phyloP scores from a whole-genome alignment of 2,329 filamentous ascomycete species.

The Trichoderma sp. region DNA sequence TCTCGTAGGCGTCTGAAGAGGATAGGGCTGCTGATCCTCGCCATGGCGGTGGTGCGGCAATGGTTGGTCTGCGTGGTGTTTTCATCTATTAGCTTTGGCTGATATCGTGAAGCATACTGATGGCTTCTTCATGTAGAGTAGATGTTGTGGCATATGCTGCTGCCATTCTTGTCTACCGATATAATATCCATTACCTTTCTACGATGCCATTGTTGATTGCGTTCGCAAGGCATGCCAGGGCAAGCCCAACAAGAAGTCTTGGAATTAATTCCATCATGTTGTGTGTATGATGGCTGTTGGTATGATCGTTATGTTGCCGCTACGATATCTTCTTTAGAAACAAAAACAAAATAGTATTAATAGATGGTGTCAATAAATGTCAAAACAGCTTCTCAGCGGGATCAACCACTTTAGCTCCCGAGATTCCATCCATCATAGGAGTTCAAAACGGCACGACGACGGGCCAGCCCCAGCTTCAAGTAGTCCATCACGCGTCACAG shows the following conservation, averaged over 20 bases:
- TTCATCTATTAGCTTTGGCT: background rate
- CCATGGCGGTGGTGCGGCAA: background rate
- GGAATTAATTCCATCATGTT: background rate
- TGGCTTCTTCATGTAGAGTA: background rate
- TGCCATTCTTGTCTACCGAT: background rate
- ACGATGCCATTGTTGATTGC: background rate
- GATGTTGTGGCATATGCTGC: background rate
- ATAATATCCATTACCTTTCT: background rate
- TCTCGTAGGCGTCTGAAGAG: background rate
- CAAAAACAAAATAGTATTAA: background rate
- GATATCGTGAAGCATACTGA: background rate
- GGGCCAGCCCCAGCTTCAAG: constrained; percentile 16
- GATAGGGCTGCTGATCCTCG: background rate
- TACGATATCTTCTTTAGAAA: background rate
- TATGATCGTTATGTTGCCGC: background rate
- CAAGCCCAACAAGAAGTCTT: constrained; percentile 3
- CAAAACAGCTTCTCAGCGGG: background rate
- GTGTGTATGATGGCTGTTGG: background rate
- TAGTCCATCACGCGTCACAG: constrained; percentile 11
- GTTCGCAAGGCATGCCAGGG: background rate
- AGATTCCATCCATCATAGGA: background rate
- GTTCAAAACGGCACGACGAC: background rate
- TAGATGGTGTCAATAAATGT: background rate
- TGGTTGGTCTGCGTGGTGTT: background rate
- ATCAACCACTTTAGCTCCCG: background rate